phyloP scores from a whole-genome alignment of 495 filamentous ascomycete species.

The Xylaria grammica region DNA sequence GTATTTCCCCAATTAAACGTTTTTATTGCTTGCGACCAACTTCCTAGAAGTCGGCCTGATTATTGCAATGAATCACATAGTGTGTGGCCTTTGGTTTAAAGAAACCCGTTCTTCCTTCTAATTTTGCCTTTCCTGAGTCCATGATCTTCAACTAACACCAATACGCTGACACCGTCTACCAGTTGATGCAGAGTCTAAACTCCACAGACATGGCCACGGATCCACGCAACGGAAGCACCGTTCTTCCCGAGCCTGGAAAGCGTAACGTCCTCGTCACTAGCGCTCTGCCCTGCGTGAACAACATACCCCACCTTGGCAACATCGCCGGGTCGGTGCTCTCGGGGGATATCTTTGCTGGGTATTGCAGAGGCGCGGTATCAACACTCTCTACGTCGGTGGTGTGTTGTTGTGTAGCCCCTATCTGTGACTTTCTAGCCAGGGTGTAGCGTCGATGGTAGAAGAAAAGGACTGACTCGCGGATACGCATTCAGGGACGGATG shows the following conservation, averaged over 20 bases:
- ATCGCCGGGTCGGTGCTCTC: constrained; percentile 84
- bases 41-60: no score
- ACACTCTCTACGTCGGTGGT: constrained; percentile 71
- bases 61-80: no score
- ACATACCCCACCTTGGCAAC: constrained; percentile 93
- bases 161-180: not conserved
- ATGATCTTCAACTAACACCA: not conserved
- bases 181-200: not conserved
- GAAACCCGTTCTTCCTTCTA: not conserved
- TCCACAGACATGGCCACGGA: constrained; percentile 1
- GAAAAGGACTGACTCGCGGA: not conserved
- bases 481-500: constrained; percentile 35
- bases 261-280: constrained; percentile 65
- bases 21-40: no score
- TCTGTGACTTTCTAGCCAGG: not conserved
- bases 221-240: not conserved
- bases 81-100: no score
- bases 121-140: no score
- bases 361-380: constrained; percentile 68
- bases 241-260: constrained; percentile 53
- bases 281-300: constrained; percentile 89
- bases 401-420: constrained; percentile 32
- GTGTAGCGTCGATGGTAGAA: not conserved
- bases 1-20: no score
- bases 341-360: constrained; percentile 61